Evolutionary conservation across 495 filamentous ascomycete species (phyloP), one percentile per base, ranked within the genome.

Genomic region (Cercophora scortea): DNA sequence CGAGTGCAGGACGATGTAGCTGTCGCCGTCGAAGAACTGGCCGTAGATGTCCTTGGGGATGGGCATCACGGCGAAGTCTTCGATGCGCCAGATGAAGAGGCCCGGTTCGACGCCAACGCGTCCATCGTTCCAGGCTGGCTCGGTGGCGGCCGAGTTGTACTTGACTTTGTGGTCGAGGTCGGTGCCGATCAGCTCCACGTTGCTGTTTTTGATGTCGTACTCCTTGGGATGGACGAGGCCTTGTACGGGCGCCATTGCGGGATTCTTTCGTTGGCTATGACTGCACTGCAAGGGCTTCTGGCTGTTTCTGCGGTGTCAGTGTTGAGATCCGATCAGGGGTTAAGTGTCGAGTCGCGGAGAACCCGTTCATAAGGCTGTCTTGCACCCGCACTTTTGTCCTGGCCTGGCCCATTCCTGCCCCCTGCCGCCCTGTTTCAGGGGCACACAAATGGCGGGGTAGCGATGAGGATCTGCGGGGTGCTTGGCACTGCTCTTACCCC

Each of bases 151-250:
- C 5, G 79, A 83, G 49, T 76, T 77, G 73, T 83, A 77, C 52
- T 85, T 85, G 49, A 85, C 76, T 34, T 71, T 71, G 67, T 82
- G 81, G 65, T 85, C 81, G 58, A 85, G 69, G 42, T 76, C 71
- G 45, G 72, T 74, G 40, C 75, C 74, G 45, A 85, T 78, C 32
- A 82, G 71, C 61, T 81, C 78, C 11, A 85, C 78, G 61, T 84
- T 84, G 64, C 75, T 80, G 60, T 81, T 78, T 58, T 79, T 77
- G 66, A 82, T 75, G 56, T 83, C 74, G 61, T 83, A 82, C 55
- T 81, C 73, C 53, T 79, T 78, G 32, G 69, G 66, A 55, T 82
- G 79, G 19, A 83, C 72, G 39, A 82, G 61, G 51, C 78, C 79
- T 65, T 76, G 66, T 59, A 76, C 73, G 8, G 80, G 79, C 9